These are phyloP conservation scores for Pythium brassicae DNA, from an alignment of 352 stramenopile genomes.

Conservation along the genomic window DNA sequence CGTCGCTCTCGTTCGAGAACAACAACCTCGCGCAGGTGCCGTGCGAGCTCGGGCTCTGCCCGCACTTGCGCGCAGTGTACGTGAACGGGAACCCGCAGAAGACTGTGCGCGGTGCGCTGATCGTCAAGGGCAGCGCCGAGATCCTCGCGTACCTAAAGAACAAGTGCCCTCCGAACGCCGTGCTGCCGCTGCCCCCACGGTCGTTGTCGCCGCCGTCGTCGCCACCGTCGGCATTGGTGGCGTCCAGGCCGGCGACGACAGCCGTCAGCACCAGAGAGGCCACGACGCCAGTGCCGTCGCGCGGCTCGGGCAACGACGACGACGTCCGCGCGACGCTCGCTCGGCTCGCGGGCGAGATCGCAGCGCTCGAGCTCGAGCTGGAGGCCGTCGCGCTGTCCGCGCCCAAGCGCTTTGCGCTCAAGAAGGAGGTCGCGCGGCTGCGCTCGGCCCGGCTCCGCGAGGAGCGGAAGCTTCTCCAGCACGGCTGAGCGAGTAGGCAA, in stretches of 20 bases:
- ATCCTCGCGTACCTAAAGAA: slow-evolving; percentile 80
- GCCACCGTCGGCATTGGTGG: not conserved
- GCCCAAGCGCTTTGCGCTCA: slow-evolving; percentile 74
- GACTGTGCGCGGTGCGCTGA: slow-evolving; percentile 60
- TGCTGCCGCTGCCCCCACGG: slow-evolving; percentile 13
- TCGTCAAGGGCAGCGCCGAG: slow-evolving; percentile 73
- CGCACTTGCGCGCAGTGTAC: slow-evolving; percentile 61
- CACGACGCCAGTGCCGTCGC: not conserved
- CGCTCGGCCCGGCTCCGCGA: slow-evolving; percentile 65
- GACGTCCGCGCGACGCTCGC: slow-evolving; percentile 10
- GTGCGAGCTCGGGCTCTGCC: slow-evolving; percentile 60
- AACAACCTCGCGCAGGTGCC: slow-evolving; percentile 70
- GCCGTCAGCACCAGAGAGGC: not conserved
- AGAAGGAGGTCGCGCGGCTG: slow-evolving; percentile 74
- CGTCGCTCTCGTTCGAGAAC: slow-evolving; percentile 81
- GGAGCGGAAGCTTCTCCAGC: slow-evolving; percentile 22
- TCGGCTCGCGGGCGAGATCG: slow-evolving; percentile 40
- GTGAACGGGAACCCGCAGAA: slow-evolving; percentile 86
- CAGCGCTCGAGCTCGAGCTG: slow-evolving; percentile 50
- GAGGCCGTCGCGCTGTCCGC: slow-evolving; percentile 59
- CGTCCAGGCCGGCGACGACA: not conserved
- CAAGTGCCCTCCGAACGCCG: slow-evolving; percentile 47
- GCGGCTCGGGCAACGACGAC: too few relatives aligned
- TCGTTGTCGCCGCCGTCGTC: not conserved
- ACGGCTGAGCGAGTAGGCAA: not conserved